Evolutionary conservation across 1,139 yeast species (phyloP).

Genomic region (Kodamaea anthophila): DNA sequence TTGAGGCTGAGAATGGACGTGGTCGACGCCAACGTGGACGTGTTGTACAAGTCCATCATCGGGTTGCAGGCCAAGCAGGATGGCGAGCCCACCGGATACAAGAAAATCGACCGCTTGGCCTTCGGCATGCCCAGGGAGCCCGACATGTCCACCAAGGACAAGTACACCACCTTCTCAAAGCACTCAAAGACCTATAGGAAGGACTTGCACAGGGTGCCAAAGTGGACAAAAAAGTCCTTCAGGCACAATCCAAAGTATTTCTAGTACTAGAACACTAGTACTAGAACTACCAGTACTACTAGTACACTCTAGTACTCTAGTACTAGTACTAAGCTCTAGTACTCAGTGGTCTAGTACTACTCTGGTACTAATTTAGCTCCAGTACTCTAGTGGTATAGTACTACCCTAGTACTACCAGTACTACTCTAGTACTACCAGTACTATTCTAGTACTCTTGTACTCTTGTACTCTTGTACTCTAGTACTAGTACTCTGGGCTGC

Average conservation of each 20-base stretch:
- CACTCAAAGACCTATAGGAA: constrained; percentile 77
- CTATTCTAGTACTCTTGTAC: too few species aligned
- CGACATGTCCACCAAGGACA: constrained; percentile 76
- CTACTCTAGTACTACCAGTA: too few species aligned
- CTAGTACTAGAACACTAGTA: constrained; percentile 33
- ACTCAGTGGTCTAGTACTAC: too few species aligned
- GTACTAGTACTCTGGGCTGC: too few species aligned
- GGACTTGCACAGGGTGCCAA: constrained; percentile 78
- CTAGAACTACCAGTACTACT: too few species aligned
- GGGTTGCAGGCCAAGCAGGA: constrained; percentile 15
- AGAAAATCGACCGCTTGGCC: constrained; percentile 48
- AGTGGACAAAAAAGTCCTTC: constrained; percentile 82
- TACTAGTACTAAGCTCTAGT: too few species aligned
- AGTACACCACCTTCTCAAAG: constrained; percentile 80
- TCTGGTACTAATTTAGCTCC: too few species aligned
- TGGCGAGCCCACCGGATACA: constrained; percentile 41
- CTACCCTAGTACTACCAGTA: too few species aligned
- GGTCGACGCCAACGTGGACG: constrained; percentile 76
- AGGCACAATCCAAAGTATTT: constrained; percentile 78
- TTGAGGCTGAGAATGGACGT: constrained; percentile 74
- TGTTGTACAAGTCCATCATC: constrained; percentile 56
- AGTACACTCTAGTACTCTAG: too few species aligned
- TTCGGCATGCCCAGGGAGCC: constrained; percentile 66
- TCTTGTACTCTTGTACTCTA: too few species aligned
- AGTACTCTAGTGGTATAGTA: too few species aligned